Evolutionary conservation across 768 basidiomycete genomes (phyloP), one percentile per base, ranked within the genome.

Genomic region (Cyathus striatus): DNA sequence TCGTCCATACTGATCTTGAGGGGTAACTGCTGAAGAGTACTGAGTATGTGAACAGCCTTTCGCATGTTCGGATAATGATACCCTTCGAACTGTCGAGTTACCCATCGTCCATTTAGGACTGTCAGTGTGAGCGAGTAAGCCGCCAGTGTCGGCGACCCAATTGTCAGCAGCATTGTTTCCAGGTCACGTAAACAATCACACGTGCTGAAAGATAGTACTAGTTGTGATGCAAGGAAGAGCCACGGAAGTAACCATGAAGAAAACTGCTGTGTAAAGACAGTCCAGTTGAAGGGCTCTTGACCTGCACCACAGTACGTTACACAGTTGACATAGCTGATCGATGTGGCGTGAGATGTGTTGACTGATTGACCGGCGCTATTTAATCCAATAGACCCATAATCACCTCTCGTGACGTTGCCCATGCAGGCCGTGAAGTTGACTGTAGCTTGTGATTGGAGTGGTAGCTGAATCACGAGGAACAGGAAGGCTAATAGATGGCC

Each of bases 141-240:
- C 0, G 69, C 68, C 1, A 73, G 60, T 0, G 52, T 52, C 0
- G 72, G 70, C 0, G 72, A 73, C 2, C 71, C 69, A 16, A 73
- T 43, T 3, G 66, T 62, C 26, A 73, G 51, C 5, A 73, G 5
- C 3, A 62, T 56, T 9, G 68, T 57, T 34, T 63, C 52, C 18
- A 70, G 45, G 37, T 70, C 65, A 17, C 67, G 65, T 14, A 51
- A 40, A 14, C 38, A 53, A 26, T 55, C 52, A 10, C 44, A 45
- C 5, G 63, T 60, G 14, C 69, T 70, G 23, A 68, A 74, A 4
- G 70, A 73, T n/a, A 76, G 64, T n/a, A n/a, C n/a, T 17, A 73
- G 60, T 38, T 70, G 70, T 0, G 68, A 69, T 14, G 70, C 45
- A 1, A 73, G 47, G 2, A 67, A 66, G 7, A 72, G 63, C 50